Evolutionary conservation across 1,284 basidiomycete genomes (phyloP), one percentile per base, ranked within the genome.

Genomic region (Naganishia sp.): DNA sequence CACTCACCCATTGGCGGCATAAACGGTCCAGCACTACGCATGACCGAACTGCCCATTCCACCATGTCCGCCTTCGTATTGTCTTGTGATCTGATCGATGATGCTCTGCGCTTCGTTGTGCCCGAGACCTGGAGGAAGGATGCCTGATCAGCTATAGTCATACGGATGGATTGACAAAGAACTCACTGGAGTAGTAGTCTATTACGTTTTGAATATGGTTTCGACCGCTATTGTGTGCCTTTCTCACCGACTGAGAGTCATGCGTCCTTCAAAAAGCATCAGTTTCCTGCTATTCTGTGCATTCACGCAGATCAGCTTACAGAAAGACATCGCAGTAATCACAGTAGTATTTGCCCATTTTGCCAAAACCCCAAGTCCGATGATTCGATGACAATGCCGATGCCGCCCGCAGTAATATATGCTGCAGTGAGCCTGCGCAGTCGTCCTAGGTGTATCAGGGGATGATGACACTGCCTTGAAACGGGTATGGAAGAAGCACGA

Each of bases 151-250:
- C 10, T 31, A 11, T 10, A 15, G 9, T 17, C 47, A 21, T n/a
- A 10, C 28, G 15, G 7, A 3, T 39, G 51, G 18, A 31, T 31
- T n/a, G 45, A 3, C 6, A n/a, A 43, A 65, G n/a, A 13, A 76
- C 89, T 69, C 71, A 93, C 90, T 92, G 35, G 92, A 90, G 81
- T 98, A 99, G 79, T 98, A 99, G 74, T 99, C 95, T 71, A 93
- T 84, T 68, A 99, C 95, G 76, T 99, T 99, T 58, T 92, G 85
- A 49, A 98, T 84, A 77, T 99, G 95, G 81, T 99, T 99, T 67
- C 94, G 85, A 68, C 95, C 95, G 70, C 88, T 92, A 81, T 98
- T 98, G 81, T 99, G 95, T 54, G 95, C 95, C 81, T 97, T 97
- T 71, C 95, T 90, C 42, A 98, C 95, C 72, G 91, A 92, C 55